Conservation (phyloP, 2,329 filamentous ascomycete genomes). For the Phaeosphaeriaceae sp. region DNA sequence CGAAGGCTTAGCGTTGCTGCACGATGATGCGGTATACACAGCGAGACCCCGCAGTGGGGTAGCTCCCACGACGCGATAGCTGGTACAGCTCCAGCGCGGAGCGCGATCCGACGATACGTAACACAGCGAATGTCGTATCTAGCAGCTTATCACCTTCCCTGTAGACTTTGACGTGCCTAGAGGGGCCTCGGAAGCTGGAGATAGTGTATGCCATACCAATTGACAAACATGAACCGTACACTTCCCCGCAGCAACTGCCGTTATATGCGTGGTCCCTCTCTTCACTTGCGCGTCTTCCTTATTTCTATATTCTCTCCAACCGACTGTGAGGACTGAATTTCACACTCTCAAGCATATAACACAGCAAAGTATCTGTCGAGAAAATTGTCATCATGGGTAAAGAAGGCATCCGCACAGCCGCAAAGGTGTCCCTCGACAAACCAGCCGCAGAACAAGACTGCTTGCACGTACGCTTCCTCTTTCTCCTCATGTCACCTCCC, state of each 20-base stretch:
- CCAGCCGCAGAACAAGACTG: constrained; percentile 73
- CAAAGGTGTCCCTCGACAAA: constrained; percentile 76
- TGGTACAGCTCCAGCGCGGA: constrained; percentile 12
- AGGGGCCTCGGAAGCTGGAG: constrained; percentile 20
- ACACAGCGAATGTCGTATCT: constrained; percentile 43
- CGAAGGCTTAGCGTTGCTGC: constrained; percentile 20
- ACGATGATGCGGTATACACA: constrained; percentile 30
- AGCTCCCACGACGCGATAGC: constrained; percentile 27
- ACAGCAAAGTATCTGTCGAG: no score
- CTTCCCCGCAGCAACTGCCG: constrained; percentile 25
- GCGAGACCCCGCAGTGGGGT: constrained; percentile 46
- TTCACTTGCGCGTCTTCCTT: constrained; percentile 2
- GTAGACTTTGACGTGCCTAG: constrained; percentile 17
- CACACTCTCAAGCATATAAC: no score
- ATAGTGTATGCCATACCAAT: constrained; percentile 29
- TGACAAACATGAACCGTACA: constrained; percentile 7
- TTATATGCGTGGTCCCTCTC: constrained; percentile 23
- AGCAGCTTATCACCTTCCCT: constrained; percentile 44
- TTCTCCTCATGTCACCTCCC: background rate
- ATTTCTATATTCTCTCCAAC: background rate
- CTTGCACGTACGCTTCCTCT: constrained; percentile 69
- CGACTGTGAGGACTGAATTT: background rate
- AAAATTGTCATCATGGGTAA: constrained; percentile 52
- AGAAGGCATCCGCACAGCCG: constrained; percentile 71
- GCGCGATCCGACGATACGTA: constrained; percentile 38